phyloP scores from a whole-genome alignment of 441 rosid genomes.

The Erodium moschatum region DNA sequence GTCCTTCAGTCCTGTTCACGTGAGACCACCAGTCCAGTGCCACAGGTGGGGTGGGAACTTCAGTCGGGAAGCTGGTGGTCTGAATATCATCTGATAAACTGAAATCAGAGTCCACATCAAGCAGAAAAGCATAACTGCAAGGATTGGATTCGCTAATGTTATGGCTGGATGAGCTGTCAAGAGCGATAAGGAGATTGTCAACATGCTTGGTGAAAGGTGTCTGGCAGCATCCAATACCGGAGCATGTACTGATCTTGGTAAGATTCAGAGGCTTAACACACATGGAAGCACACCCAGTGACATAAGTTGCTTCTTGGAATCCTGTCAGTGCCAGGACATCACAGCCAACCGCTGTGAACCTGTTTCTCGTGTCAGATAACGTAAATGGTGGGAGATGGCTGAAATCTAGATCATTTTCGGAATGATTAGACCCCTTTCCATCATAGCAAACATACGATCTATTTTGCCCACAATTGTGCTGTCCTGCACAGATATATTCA shows the following conservation, averaged over 20 bases:
- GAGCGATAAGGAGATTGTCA: background rate
- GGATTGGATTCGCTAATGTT: background rate
- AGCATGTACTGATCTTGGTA: background rate
- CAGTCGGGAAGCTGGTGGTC: background rate
- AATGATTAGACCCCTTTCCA: too few species aligned
- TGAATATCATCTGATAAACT: background rate
- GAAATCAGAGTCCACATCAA: background rate
- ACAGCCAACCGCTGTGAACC: slow-evolving; percentile 1
- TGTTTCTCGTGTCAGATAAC: background rate
- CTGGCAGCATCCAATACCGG: background rate
- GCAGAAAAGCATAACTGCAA: slow-evolving; percentile 8
- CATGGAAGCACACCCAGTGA: background rate
- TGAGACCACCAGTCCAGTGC: background rate
- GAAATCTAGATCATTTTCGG: too few species aligned
- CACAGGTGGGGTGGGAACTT: background rate
- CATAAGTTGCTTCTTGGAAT: background rate
- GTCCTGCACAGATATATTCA: too few species aligned
- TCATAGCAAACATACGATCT: too few species aligned
- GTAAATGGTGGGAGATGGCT: background rate
- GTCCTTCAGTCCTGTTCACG: background rate
- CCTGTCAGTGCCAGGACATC: background rate
- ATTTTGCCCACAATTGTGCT: too few species aligned
- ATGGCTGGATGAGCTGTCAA: rapidly evolving
- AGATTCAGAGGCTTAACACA: background rate
- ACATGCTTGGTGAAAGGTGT: background rate